Percentiles rank a stretch among this genome's conserved stretches.
These are phyloP conservation scores for Diospyros kaki DNA, from an alignment of 148 eudicot genomes.

Conservation along the genomic window DNA sequence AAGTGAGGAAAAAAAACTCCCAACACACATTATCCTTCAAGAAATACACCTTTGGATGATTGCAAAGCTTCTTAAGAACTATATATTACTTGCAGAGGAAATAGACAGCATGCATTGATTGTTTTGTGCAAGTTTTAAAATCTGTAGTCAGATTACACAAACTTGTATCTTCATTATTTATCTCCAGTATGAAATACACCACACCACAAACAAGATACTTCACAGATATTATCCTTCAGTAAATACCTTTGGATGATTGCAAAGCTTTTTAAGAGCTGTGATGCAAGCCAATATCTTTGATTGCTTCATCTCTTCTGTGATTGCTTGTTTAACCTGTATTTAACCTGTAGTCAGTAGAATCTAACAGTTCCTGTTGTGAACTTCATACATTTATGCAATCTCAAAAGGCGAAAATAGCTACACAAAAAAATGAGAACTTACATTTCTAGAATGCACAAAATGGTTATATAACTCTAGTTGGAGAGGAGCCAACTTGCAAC, in stretches of 20 bases:
- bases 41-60: too few species aligned
- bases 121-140: too few species aligned
- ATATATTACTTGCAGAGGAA: too few species aligned
- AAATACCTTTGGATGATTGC: slow-evolving; percentile 98
- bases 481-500: slow-evolving; percentile 92
- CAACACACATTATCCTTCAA: too few species aligned
- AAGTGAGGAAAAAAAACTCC: too few species aligned
- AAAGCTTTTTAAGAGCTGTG: slow-evolving; percentile 96
- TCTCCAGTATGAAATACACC: background rate
- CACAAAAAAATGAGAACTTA: slow-evolving; percentile 24
- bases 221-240: background rate
- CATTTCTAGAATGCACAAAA: slow-evolving; percentile 93
- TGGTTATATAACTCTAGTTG: slow-evolving; percentile 75
- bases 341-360: too few species aligned
- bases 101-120: too few species aligned
- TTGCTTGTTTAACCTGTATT: slow-evolving; percentile 71
- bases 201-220: background rate
- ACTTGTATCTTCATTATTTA: background rate
- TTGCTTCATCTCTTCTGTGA: slow-evolving; percentile 69
- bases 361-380: background rate
- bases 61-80: too few species aligned
- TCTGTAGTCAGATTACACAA: too few species aligned
- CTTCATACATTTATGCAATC: background rate
- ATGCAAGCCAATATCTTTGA: slow-evolving; percentile 88
- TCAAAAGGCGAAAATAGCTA: background rate